phyloP scores from a whole-genome alignment of 1,139 yeast genomes.

The Candida labiduridarum region DNA sequence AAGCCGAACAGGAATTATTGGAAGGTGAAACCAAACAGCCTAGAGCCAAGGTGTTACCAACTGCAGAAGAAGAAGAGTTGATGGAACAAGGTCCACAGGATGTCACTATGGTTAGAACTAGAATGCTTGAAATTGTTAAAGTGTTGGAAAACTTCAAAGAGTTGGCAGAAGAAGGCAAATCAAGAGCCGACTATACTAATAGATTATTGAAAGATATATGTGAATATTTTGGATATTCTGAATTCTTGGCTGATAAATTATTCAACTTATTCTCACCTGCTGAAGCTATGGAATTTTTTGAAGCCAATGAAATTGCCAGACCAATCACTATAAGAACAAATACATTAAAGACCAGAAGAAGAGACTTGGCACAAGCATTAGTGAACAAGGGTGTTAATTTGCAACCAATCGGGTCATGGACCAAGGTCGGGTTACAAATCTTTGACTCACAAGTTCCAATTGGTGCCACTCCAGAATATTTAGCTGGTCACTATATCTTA shows the following conservation, averaged over 20 bases:
- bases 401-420: constrained; percentile 97
- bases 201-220: constrained; percentile 84
- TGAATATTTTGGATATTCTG: constrained; percentile 96
- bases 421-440: constrained; percentile 94
- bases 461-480: constrained; percentile 98
- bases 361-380: constrained; percentile 92
- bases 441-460: constrained; percentile 98
- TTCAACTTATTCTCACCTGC: constrained; percentile 89
- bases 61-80: constrained; percentile 54
- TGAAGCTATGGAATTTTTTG: constrained; percentile 97
- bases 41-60: constrained; percentile 68
- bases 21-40: constrained; percentile 67
- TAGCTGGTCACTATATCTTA: constrained; percentile 95
- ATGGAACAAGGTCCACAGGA: constrained; percentile 61
- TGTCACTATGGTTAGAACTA: constrained; percentile 79
- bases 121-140: constrained; percentile 94
- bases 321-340: constrained; percentile 97
- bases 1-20: constrained; percentile 73
- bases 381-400: constrained; percentile 96
- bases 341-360: constrained; percentile 89
- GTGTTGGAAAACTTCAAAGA: constrained; percentile 91
- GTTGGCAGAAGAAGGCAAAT: constrained; percentile 81
- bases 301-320: constrained; percentile 96
- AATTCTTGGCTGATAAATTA: constrained; percentile 88
- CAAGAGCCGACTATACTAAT: constrained; percentile 78